Evolutionary conservation across 2,329 filamentous ascomycete genomes (phyloP), one percentile per base, ranked within the genome.

Genomic region (Cordyceps fumosorosea): DNA sequence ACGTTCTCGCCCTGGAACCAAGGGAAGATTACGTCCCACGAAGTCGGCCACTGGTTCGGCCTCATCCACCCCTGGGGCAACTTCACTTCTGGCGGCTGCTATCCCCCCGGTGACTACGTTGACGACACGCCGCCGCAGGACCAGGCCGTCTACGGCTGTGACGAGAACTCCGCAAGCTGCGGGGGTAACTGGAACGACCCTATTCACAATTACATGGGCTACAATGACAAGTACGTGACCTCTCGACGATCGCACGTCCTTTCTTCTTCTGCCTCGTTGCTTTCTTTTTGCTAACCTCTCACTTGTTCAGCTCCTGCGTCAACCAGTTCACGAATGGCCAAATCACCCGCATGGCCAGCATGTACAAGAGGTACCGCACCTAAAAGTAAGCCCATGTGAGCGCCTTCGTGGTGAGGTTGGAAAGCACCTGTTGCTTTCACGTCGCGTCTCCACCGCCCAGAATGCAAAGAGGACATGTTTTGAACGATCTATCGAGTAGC

Each of bases 21-120:
- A 24, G 72, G 73, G 34, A 70, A 70, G 66, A 73, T 71, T 1
- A 66, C 65, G 29, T 68, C 67, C 45, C 78, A 80, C 71, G 79
- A 81, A 69, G 69, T 77, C 44, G 79, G 79, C n/a, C 79, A 81
- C 71, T 81, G 78, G 78, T 69, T 81, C 60, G 78, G 78, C 58
- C 74, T 81, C 24, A 74, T 72, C 66, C 79, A 81, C 69, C 79
- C 78, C 53, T 81, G 81, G 69, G 52, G 37, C n/a, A 22, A n/a
- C 34, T 5, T 11, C 14, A 4, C 12, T 22, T 67, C 78, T 63
- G 77, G 74, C 50, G 76, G 74, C 63, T 75, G 75, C 66, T 16
- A 22, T 14, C 68, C 72, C 16, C 63, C 58, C 52, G 77, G 76
- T 45, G 78, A 80, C 66, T 67, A 18, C 10, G 52, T 55, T 11